These are phyloP conservation scores for Astragalus membranaceus DNA, from an alignment of 306 rosid genomes.

Conservation along the genomic window DNA sequence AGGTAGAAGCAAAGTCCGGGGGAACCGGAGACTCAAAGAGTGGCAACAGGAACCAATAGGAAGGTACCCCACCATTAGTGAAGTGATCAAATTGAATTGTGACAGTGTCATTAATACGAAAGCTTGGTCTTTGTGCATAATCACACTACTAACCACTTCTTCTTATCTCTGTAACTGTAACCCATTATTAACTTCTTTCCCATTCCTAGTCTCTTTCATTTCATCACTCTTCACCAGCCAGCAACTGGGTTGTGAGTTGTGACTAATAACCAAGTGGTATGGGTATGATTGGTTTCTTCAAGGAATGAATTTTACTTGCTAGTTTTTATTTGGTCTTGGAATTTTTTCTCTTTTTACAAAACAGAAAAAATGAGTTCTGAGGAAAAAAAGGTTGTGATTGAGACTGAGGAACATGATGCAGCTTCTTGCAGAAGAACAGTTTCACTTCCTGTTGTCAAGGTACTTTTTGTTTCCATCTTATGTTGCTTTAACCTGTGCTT, in stretches of 20 bases:
- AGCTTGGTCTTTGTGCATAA: neutral
- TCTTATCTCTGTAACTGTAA: neutral
- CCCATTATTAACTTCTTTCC: neutral
- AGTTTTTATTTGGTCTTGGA: neutral
- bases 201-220: neutral
- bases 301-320: slow-evolving; percentile 15
- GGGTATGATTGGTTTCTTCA: slow-evolving; percentile 1
- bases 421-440: slow-evolving; percentile 36
- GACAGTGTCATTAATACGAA: slow-evolving; percentile 26
- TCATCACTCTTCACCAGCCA: neutral
- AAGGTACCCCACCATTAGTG: slow-evolving; percentile 16
- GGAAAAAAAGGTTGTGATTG: slow-evolving; percentile 37
- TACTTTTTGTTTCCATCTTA: neutral
- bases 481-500: neutral
- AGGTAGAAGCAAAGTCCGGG: neutral
- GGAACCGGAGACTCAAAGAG: slow-evolving; percentile 19
- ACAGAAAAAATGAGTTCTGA: slow-evolving; percentile 40
- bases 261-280: neutral
- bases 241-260: neutral
- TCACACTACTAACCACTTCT: neutral
- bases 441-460: slow-evolving; percentile 46
- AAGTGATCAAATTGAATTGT: neutral
- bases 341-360: neutral
- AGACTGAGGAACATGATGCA: slow-evolving; percentile 1
- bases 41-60: slow-evolving; percentile 22